Evolutionary conservation across 2,329 filamentous ascomycete genomes (phyloP), one percentile per base, ranked within the genome.

Genomic region (Gaeumannomyces tritici): DNA sequence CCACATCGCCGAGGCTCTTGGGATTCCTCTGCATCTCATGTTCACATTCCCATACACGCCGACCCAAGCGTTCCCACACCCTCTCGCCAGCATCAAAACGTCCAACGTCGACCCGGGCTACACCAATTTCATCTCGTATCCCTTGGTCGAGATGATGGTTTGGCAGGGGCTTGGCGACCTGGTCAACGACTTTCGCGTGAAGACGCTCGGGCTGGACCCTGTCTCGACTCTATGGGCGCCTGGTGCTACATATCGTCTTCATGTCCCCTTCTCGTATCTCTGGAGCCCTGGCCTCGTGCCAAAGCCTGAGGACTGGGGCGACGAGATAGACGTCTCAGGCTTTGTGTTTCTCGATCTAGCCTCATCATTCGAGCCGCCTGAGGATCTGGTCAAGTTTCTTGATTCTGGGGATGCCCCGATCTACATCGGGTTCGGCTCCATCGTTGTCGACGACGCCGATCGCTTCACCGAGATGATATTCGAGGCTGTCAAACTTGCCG

Each of bases 81-180:
- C 90, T 0, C 72, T 93, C 60, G 89, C 89, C 12, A 91, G 86
- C 69, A 88, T 93, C 72, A 89, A 88, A 69, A 82, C 82, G 64
- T 85, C 82, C 21, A 90, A 91, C 66, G 83, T 91, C 11, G 88
- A 92, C 67, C 79, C 83, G 1, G 85, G 84, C 26, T 90, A 90
- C 70, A 85, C 87, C 15, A 95, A 93, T 72, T 91, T 90, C 70
- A 90, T 93, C 71, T 89, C 85, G 1, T 95, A 93, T 70, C 86
- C 89, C 0, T 75, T 93, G 47, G 89, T 93, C 1, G 90, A 93
- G 70, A 88, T 91, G 84, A 90, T 93, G 82, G 89, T 91, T 1
- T 96, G 92, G 92, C 91, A 96, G 73, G 93, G 92, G 0, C 79
- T 93, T 0, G 90, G 90, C 2, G 90, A 93, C 71, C 75, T 93